A percentile compares a stretch with the other conserved stretches of the same genome.
These are phyloP conservation scores for Botrytis elliptica DNA, from an alignment of 2,329 filamentous ascomycete species.

Conservation along the genomic window DNA sequence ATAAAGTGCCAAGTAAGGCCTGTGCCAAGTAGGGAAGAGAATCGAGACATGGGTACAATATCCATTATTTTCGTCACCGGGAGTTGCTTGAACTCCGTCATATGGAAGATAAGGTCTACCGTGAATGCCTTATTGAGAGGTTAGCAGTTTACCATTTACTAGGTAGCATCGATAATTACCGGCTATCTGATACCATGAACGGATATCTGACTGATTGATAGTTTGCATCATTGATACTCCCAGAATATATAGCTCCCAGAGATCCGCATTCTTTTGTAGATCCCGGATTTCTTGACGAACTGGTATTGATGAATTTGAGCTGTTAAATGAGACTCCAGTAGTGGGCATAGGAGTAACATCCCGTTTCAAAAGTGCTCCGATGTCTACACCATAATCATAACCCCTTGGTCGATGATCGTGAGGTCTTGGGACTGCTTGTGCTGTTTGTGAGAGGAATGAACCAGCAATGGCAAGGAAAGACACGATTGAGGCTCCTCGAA, in stretches of 20 bases:
- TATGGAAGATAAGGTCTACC: slow-evolving; percentile 33
- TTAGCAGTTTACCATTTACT: neutral
- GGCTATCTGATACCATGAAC: slow-evolving; percentile 36
- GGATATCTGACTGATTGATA: slow-evolving; percentile 28
- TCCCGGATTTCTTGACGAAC: slow-evolving; percentile 33
- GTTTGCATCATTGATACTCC: slow-evolving; percentile 32
- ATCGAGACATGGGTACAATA: slow-evolving; percentile 37
- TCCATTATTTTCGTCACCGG: slow-evolving; percentile 28
- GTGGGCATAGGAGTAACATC: slow-evolving; percentile 21
- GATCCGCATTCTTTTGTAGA: slow-evolving; percentile 29
- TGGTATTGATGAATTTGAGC: slow-evolving; percentile 28
- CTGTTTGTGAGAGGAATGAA: slow-evolving; percentile 3
- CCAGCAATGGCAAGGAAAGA: neutral
- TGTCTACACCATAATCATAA: slow-evolving; percentile 31
- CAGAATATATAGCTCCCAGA: slow-evolving; percentile 36
- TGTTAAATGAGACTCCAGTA: slow-evolving; percentile 21
- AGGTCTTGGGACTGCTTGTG: neutral
- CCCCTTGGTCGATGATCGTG: slow-evolving; percentile 7
- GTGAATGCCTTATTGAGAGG: slow-evolving; percentile 31
- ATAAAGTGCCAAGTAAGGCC: slow-evolving; percentile 53
- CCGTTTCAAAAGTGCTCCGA: slow-evolving; percentile 25
- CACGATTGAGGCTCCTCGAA: neutral
- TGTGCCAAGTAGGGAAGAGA: slow-evolving; percentile 50
- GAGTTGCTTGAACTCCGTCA: slow-evolving; percentile 28
- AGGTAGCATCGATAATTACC: slow-evolving; percentile 24